A percentile compares a stretch with the other conserved stretches of the same genome.
phyloP scores from a whole-genome alignment of 1,284 basidiomycete species.

The Pyrrhoderma lamaoense region DNA sequence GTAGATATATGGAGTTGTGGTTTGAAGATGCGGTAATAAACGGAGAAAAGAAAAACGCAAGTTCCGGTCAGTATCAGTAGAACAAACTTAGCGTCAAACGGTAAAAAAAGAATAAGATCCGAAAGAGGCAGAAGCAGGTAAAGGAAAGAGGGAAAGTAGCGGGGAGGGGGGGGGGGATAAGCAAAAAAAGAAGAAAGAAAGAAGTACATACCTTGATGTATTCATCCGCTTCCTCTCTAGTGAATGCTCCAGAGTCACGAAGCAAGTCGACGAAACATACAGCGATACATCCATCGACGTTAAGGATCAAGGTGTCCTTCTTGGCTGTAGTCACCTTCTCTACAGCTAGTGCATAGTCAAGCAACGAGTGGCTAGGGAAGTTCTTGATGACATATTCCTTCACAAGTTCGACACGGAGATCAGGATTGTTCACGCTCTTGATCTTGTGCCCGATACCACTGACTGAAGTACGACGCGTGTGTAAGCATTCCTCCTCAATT shows the following conservation, averaged over 20 bases:
- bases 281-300: conserved; percentile 97
- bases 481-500: too few species aligned
- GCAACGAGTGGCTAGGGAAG: conserved; percentile 88
- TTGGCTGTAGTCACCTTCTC: conserved; percentile 97
- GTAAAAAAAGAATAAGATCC: not conserved
- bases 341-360: conserved; percentile 98
- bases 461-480: conserved; percentile 38
- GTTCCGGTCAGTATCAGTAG: too few species aligned
- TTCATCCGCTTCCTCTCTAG: conserved; percentile 92
- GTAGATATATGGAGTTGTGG: too few species aligned
- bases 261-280: conserved; percentile 97
- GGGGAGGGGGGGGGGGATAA: not conserved
- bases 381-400: conserved; percentile 95
- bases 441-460: conserved; percentile 99
- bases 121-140: too few species aligned
- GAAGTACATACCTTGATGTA: conserved; percentile 69
- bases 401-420: conserved; percentile 94
- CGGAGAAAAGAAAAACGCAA: too few species aligned
- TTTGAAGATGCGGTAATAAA: too few species aligned
- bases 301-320: conserved; percentile 95
- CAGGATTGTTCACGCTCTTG: conserved; percentile 97
- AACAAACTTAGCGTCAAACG: conserved; percentile 6
- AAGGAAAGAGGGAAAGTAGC: not conserved
- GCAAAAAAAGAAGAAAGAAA: too few species aligned
- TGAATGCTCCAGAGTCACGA: conserved; percentile 90